Percentiles rank a stretch among this genome's conserved stretches.
Evolutionary conservation across 306 rosid genomes (phyloP).

Genomic region (Leucaena leucocephala): DNA sequence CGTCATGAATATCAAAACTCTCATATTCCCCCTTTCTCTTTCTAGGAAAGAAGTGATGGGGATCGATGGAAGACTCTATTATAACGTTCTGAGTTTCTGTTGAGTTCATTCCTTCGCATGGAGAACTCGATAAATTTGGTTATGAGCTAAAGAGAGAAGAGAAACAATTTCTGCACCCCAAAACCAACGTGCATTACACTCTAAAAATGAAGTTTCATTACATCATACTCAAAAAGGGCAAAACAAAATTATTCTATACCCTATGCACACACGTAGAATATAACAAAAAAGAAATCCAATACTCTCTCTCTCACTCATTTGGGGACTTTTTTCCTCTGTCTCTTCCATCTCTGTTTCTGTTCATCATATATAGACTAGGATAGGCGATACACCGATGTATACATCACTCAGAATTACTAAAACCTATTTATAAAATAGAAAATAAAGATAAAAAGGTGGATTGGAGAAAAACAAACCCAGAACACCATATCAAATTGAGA

Average conservation of each 20-base stretch:
- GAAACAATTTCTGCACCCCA: slow-evolving; percentile 69
- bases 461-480: slow-evolving; percentile 62
- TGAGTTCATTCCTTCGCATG: slow-evolving; percentile 4
- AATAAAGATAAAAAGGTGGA: slow-evolving; percentile 73
- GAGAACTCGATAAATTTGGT: background rate
- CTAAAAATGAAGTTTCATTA: slow-evolving; percentile 69
- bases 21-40: too few relatives aligned
- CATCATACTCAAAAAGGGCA: slow-evolving; percentile 59
- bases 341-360: slow-evolving; percentile 50
- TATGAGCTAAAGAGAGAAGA: slow-evolving; percentile 30
- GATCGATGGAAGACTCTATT: background rate
- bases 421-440: slow-evolving; percentile 61
- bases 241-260: slow-evolving; percentile 65
- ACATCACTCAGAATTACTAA: slow-evolving; percentile 70
- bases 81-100: slow-evolving; percentile 22
- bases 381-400: slow-evolving; percentile 77
- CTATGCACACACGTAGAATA: slow-evolving; percentile 68
- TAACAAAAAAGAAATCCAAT: slow-evolving; percentile 56
- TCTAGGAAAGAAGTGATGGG: too few relatives aligned
- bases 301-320: slow-evolving; percentile 20
- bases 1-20: too few relatives aligned
- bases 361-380: slow-evolving; percentile 60
- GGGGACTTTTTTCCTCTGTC: slow-evolving; percentile 27
- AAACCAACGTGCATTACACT: slow-evolving; percentile 83
- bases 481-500: slow-evolving; percentile 46